Evolutionary conservation across 2,329 filamentous ascomycete genomes (phyloP).

Genomic region (Neocatenulostroma microsporum): DNA sequence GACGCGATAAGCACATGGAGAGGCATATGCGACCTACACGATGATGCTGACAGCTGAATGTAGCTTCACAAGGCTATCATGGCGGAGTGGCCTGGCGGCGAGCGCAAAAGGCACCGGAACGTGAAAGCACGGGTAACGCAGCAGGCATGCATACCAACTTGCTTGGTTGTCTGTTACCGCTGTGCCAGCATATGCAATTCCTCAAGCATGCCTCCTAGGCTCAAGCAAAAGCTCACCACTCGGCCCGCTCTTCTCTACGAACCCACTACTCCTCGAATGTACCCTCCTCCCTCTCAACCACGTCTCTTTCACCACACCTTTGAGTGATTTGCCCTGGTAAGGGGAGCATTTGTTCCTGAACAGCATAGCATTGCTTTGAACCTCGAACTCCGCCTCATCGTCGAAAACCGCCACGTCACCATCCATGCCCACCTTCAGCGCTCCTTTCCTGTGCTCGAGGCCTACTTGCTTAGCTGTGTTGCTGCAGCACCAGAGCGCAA

Average conservation of each 20-base stretch:
- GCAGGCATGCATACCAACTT: too few relatives aligned
- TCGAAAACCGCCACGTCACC: slow-evolving; percentile 91
- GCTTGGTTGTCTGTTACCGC: too few relatives aligned
- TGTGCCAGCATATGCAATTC: too few relatives aligned
- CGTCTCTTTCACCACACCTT: slow-evolving; percentile 73
- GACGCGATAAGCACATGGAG: too few relatives aligned
- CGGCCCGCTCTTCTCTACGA: slow-evolving; percentile 51
- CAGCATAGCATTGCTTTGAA: slow-evolving; percentile 67
- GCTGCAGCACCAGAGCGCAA: slow-evolving; percentile 75
- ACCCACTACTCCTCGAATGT: slow-evolving; percentile 60
- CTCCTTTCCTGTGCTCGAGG: slow-evolving; percentile 72
- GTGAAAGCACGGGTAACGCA: too few relatives aligned
- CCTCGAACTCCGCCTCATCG: slow-evolving; percentile 67
- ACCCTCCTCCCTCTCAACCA: slow-evolving; percentile 72
- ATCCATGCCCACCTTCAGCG: slow-evolving; percentile 71
- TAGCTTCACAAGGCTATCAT: too few relatives aligned
- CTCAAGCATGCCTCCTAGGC: too few relatives aligned
- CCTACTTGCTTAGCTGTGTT: slow-evolving; percentile 88
- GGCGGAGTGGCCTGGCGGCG: too few relatives aligned
- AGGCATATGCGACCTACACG: too few relatives aligned
- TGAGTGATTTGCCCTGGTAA: slow-evolving; percentile 73
- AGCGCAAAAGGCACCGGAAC: too few relatives aligned
- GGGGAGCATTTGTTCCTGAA: slow-evolving; percentile 91
- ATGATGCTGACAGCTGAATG: too few relatives aligned
- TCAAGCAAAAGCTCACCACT: slow-evolving; percentile 46